Conservation (phyloP, 805 yeast genomes). For the Metschnikowia hibisci region DNA sequence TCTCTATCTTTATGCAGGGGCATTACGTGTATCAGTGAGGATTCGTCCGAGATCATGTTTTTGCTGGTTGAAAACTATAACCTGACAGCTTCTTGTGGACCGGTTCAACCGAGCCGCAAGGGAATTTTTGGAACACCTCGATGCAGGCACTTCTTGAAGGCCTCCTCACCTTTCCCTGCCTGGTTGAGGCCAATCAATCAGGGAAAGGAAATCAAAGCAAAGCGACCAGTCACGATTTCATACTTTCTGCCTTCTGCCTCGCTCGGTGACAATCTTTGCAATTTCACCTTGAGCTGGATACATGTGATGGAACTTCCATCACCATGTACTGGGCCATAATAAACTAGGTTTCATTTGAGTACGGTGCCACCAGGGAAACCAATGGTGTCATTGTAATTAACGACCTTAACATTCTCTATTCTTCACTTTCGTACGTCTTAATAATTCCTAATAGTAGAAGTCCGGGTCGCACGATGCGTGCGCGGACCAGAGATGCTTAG, state of each 20-base stretch:
- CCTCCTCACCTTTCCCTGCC: constrained; percentile 19
- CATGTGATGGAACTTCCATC: constrained; percentile 6
- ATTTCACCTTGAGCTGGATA: constrained; percentile 47
- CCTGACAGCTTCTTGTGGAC: constrained; percentile 76
- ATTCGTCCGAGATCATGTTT: constrained; percentile 99
- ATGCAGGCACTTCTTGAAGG: constrained; percentile 33
- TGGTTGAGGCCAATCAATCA: constrained; percentile 25
- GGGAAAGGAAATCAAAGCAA: constrained; percentile 6
- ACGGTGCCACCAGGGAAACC: constrained; percentile 40
- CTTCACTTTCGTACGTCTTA: not conserved
- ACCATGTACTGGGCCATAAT: constrained; percentile 38
- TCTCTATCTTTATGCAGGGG: constrained; percentile 99
- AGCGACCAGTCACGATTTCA: not conserved
- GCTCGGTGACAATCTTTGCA: constrained; percentile 35
- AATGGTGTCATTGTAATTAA: constrained; percentile 47
- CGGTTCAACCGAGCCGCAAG: constrained; percentile 47
- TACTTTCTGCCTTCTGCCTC: constrained; percentile 41
- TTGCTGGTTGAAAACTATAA: constrained; percentile 99
- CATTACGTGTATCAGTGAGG: constrained; percentile 99
- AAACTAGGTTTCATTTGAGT: constrained; percentile 43
- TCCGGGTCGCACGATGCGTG: constrained; percentile 3
- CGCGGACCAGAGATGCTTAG: not conserved
- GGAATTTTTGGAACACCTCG: constrained; percentile 69
- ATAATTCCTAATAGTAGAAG: not conserved
- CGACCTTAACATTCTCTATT: constrained; percentile 32